Conservation (phyloP, 805 yeast genomes). For the Ogataea nakhonphanomensis region DNA sequence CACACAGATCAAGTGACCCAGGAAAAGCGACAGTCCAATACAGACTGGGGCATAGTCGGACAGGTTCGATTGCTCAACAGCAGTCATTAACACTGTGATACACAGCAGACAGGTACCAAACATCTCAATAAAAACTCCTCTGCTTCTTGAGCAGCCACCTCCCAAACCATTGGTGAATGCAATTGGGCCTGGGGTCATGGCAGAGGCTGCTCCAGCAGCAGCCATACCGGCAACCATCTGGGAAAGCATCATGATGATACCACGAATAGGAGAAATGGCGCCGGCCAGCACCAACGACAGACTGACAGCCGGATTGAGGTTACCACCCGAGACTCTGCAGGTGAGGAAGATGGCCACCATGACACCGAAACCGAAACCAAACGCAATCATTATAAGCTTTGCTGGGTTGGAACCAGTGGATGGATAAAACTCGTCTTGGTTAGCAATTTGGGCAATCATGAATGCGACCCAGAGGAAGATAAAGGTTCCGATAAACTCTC, state of each 20-base stretch:
- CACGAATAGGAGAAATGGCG: conserved; percentile 72
- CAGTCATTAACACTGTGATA: conserved; percentile 74
- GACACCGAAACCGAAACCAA: conserved; percentile 85
- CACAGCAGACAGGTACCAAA: conserved; percentile 74
- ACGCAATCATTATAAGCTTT: conserved; percentile 72
- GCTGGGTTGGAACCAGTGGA: conserved; percentile 47
- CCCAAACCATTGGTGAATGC: conserved; percentile 70
- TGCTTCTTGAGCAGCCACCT: conserved; percentile 63
- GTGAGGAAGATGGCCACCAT: conserved; percentile 68
- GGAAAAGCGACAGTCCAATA: conserved; percentile 78
- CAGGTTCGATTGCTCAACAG: conserved; percentile 76
- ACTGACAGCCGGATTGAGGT: conserved; percentile 86
- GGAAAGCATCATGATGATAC: conserved; percentile 56
- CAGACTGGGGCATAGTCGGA: conserved; percentile 78
- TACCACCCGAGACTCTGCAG: conserved; percentile 82
- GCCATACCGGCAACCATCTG: conserved; percentile 86
- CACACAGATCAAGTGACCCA: conserved; percentile 78
- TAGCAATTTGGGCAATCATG: conserved; percentile 81
- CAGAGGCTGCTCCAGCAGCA: conserved; percentile 86
- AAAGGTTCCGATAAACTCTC: conserved; percentile 86
- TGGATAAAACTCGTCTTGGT: conserved; percentile 33
- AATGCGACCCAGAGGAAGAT: conserved; percentile 79
- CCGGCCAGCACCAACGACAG: conserved; percentile 66
- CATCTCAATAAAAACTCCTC: conserved; percentile 80
- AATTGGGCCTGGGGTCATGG: conserved; percentile 79